Conservation (phyloP, 2,329 filamentous ascomycete genomes). For the Alternaria panax region DNA sequence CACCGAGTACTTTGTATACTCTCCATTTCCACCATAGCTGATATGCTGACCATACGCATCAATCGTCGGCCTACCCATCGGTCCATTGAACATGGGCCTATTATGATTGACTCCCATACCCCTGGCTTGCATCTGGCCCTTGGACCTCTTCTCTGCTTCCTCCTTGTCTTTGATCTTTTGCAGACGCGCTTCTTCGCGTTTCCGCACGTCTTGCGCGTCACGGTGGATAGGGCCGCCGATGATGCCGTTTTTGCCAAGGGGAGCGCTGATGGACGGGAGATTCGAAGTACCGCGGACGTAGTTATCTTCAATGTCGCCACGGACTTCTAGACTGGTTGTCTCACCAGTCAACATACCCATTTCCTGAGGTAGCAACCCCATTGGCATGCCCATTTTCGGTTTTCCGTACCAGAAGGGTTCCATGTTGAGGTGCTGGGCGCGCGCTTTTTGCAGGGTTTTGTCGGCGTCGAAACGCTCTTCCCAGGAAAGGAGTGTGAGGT, state of each 20-base stretch:
- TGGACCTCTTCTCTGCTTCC: not conserved
- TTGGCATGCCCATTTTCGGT: constrained; percentile 24
- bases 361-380: constrained; percentile 9
- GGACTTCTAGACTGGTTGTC: constrained; percentile 12
- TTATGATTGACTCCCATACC: constrained; percentile 7
- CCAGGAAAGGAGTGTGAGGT: constrained; percentile 52
- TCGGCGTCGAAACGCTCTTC: constrained; percentile 48
- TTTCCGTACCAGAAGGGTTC: constrained; percentile 42
- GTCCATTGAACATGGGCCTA: constrained; percentile 32
- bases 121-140: not conserved
- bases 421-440: constrained; percentile 17
- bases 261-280: not conserved
- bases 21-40: not conserved
- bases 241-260: not conserved
- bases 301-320: not conserved
- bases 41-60: constrained; percentile 5
- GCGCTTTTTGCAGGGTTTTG: constrained; percentile 27
- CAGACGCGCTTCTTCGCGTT: constrained; percentile 7
- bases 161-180: not conserved
- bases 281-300: not conserved
- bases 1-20: not conserved
- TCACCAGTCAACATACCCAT: constrained; percentile 7
- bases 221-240: not conserved
- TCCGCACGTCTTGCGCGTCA: not conserved
- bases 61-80: constrained; percentile 1